phyloP scores from a whole-genome alignment of 2,329 filamentous ascomycete genomes.

The Aspergillus viridinutans region DNA sequence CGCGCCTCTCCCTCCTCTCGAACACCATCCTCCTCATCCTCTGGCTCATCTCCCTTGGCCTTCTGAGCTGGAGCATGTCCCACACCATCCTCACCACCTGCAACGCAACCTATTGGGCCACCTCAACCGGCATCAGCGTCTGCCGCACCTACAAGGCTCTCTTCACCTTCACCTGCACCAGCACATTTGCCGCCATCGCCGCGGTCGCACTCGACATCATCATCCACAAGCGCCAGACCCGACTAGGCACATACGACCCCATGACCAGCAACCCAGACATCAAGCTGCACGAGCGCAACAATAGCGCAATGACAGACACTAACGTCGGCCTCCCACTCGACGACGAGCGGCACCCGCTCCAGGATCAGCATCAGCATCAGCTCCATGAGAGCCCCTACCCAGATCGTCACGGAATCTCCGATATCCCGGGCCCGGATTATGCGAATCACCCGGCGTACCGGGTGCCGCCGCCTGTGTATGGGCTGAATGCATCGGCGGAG shows the following conservation, averaged over 20 bases:
- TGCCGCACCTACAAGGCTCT: constrained; percentile 58
- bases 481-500: constrained; percentile 8
- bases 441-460: neutral
- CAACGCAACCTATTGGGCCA: constrained; percentile 49
- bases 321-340: constrained; percentile 9
- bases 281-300: constrained; percentile 29
- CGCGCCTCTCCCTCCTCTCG: constrained; percentile 47
- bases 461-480: constrained; percentile 3
- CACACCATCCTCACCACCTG: constrained; percentile 52
- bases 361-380: neutral
- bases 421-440: constrained; percentile 5
- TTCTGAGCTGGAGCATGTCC: constrained; percentile 53
- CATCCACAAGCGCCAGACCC: constrained; percentile 43
- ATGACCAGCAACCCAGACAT: constrained; percentile 33
- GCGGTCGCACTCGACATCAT: constrained; percentile 49
- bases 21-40: constrained; percentile 48
- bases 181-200: constrained; percentile 43
- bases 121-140: constrained; percentile 51
- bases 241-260: constrained; percentile 47
- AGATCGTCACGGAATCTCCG: neutral
- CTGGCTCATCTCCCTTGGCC: constrained; percentile 50
- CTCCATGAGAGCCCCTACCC: neutral
- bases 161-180: constrained; percentile 53
- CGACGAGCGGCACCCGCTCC: constrained; percentile 3
- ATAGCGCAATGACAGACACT: constrained; percentile 11